These are phyloP conservation scores for Strobilomyces dryophilus DNA, from an alignment of 768 basidiomycete species.

Conservation along the genomic window DNA sequence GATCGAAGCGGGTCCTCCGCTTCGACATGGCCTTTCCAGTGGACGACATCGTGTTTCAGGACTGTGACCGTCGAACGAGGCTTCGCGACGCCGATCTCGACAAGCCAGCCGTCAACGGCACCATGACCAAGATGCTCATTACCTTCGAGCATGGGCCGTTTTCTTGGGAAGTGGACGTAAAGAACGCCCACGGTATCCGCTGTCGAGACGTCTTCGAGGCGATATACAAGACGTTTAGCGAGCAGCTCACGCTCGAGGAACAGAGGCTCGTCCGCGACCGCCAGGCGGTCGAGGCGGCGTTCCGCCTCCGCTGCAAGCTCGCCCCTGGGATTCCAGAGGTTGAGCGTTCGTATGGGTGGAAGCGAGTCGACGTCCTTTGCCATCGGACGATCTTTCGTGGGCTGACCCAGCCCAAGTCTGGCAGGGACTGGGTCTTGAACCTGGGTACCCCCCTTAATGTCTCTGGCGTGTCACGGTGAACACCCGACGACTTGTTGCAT, in stretches of 20 bases:
- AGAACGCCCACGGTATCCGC: slow-evolving; percentile 40
- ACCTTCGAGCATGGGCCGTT: slow-evolving; percentile 35
- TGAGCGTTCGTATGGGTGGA: slow-evolving; percentile 46
- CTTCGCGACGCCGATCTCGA: slow-evolving; percentile 37
- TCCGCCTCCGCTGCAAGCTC: slow-evolving; percentile 44
- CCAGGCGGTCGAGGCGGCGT: slow-evolving; percentile 37
- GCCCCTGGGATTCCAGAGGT: slow-evolving; percentile 36
- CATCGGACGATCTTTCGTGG: slow-evolving; percentile 54
- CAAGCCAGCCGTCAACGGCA: slow-evolving; percentile 41
- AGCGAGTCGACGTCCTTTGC: slow-evolving; percentile 52
- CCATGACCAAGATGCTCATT: slow-evolving; percentile 48
- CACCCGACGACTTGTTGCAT: slow-evolving; percentile 4
- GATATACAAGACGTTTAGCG: slow-evolving; percentile 48
- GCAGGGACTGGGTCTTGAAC: slow-evolving; percentile 36
- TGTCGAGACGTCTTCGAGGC: slow-evolving; percentile 58
- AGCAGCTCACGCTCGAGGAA: slow-evolving; percentile 44
- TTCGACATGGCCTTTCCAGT: slow-evolving; percentile 50
- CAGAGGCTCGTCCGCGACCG: slow-evolving; percentile 29
- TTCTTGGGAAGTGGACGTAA: slow-evolving; percentile 40
- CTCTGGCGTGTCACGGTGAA: slow-evolving; percentile 9
- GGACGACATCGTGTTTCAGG: slow-evolving; percentile 29
- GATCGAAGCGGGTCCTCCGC: slow-evolving; percentile 36
- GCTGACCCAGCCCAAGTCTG: slow-evolving; percentile 36
- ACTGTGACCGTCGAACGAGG: slow-evolving; percentile 20
- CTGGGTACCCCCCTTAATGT: slow-evolving; percentile 16